These are phyloP conservation scores for Oryza glaberrima DNA, from an alignment of 176 grass and related monocot genomes.

Conservation along the genomic window DNA sequence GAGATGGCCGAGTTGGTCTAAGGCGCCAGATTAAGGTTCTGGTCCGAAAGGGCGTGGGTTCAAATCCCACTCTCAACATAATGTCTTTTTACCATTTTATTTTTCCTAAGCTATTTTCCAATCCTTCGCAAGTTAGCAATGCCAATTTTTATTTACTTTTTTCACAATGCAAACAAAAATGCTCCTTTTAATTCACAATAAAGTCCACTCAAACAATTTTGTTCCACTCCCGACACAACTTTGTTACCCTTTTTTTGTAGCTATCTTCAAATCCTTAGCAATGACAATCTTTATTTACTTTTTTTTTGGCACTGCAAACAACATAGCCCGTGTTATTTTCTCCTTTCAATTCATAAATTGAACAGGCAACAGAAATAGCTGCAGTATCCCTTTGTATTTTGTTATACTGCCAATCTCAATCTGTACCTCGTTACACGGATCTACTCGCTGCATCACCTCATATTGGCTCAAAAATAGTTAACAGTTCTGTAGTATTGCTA, in stretches of 20 bases:
- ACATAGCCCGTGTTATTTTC: neutral
- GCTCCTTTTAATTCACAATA: no score
- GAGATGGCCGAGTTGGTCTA: slow-evolving; percentile 95
- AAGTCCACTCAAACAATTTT: no score
- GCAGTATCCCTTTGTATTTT: neutral
- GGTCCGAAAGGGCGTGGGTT: slow-evolving; percentile 74
- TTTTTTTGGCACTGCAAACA: neutral
- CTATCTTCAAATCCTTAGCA: neutral
- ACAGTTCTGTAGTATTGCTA: neutral
- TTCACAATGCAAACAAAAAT: no score
- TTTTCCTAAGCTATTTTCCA: no score
- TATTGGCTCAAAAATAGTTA: neutral
- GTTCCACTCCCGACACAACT: no score
- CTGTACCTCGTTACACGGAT: neutral
- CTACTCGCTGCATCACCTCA: neutral
- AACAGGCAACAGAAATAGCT: neutral
- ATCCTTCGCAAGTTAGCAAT: no score
- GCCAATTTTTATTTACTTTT: no score
- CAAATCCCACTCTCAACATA: slow-evolving; percentile 77
- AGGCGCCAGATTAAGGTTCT: slow-evolving; percentile 76
- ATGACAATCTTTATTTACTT: neutral
- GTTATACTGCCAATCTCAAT: neutral
- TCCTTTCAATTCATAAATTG: neutral
- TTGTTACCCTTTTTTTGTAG: neutral
- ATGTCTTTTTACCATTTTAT: neutral